Evolutionary conservation across 768 basidiomycete genomes (phyloP).

Genomic region (Podaxis sp.): DNA sequence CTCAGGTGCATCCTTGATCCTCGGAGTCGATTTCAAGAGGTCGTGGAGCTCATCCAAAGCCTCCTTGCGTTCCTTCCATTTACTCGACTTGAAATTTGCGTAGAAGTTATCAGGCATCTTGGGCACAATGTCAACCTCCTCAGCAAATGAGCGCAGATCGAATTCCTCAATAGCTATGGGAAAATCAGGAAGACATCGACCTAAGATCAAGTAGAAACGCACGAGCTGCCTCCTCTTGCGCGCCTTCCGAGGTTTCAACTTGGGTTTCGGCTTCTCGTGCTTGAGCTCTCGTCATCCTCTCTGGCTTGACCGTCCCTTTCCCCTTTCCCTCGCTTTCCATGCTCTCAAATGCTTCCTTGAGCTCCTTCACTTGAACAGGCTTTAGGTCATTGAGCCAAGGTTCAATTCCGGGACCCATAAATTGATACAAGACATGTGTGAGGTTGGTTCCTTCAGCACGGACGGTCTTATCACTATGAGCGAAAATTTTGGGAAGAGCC

Average conservation of each 20-base stretch:
- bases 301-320: conserved; percentile 75
- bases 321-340: conserved; percentile 86
- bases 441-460: conserved; percentile 86
- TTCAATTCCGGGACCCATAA: conserved; percentile 79
- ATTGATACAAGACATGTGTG: conserved; percentile 75
- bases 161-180: conserved; percentile 45
- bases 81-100: conserved; percentile 75
- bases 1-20: conserved; percentile 77
- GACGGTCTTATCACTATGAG: conserved; percentile 92
- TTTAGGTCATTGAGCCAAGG: conserved; percentile 87
- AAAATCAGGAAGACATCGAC: conserved; percentile 14
- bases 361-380: conserved; percentile 93
- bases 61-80: conserved; percentile 98
- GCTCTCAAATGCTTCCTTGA: conserved; percentile 84
- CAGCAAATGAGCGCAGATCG: conserved; percentile 78
- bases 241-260: conserved; percentile 33
- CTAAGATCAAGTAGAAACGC: conserved; percentile 12
- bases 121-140: conserved; percentile 73
- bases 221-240: conserved; percentile 41
- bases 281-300: conserved; percentile 71
- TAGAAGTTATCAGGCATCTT: conserved; percentile 76
- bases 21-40: conserved; percentile 62
- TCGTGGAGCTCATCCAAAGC: conserved; percentile 78
- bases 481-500: conserved; percentile 86
- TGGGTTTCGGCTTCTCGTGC: conserved; percentile 64